Evolutionary conservation across 257 asterid species (phyloP).

Genomic region (Solanum sejunctum): DNA sequence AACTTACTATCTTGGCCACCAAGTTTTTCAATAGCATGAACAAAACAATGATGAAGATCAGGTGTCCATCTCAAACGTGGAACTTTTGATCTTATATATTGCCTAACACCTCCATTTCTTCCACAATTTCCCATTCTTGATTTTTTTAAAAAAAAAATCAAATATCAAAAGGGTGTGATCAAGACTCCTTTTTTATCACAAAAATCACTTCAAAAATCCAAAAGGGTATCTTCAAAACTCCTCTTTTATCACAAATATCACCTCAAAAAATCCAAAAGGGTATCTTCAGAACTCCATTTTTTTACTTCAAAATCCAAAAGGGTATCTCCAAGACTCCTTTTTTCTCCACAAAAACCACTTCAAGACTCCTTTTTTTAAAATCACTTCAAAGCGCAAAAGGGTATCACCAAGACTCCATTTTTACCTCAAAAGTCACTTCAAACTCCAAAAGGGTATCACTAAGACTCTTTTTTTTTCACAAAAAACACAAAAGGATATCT

Average conservation of each 20-base stretch:
- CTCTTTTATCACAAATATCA: not conserved
- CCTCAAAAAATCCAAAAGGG: not conserved
- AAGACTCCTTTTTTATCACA: not conserved
- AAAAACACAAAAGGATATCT: not conserved
- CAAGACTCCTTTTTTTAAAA: not conserved
- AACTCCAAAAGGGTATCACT: not conserved
- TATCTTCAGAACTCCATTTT: not conserved
- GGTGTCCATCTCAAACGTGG: constrained; percentile 87
- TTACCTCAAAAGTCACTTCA: constrained; percentile 19
- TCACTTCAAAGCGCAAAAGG: not conserved
- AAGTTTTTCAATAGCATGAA: constrained; percentile 53
- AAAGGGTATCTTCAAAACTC: not conserved
- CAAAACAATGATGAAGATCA: constrained; percentile 71
- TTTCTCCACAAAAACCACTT: not conserved
- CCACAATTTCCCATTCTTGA: constrained; percentile 37
- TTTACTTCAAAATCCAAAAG: not conserved
- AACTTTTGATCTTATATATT: constrained; percentile 60
- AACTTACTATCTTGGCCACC: constrained; percentile 65
- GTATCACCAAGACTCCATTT: constrained; percentile 11
- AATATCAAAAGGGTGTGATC: not conserved
- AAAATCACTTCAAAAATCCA: too few species aligned
- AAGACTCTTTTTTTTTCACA: not conserved
- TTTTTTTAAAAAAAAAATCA: not conserved
- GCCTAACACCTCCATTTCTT: constrained; percentile 57
- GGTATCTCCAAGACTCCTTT: not conserved